phyloP scores from a whole-genome alignment of 495 filamentous ascomycete genomes.

The Tuber magnatum region DNA sequence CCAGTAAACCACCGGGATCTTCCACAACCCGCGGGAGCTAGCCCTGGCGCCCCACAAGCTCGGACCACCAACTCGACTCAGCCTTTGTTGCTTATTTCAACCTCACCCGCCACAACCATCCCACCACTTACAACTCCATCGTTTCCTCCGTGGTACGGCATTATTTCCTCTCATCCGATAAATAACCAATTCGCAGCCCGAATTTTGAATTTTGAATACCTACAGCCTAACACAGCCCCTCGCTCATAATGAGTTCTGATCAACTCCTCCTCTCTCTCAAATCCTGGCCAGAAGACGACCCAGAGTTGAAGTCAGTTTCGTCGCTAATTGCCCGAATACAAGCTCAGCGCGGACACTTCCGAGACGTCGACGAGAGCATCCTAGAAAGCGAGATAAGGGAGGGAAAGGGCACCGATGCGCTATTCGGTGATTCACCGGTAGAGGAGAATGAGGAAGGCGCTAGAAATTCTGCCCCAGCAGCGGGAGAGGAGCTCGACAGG shows the following conservation, averaged over 20 bases:
- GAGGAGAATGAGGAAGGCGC: conserved; percentile 35
- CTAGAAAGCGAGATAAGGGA: conserved; percentile 36
- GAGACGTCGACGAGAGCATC: conserved; percentile 41
- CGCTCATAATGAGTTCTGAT: conserved; percentile 17
- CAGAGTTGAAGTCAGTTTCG: conserved; percentile 56
- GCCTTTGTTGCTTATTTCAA: neutral
- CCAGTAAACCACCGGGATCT: neutral
- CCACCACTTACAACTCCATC: neutral
- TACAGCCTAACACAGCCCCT: conserved; percentile 21
- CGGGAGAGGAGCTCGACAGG: conserved; percentile 24
- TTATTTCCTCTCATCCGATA: neutral
- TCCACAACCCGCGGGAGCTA: neutral
- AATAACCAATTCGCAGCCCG: neutral
- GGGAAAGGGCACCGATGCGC: conserved; percentile 30
- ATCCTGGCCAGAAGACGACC: conserved; percentile 51
- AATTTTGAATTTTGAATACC: neutral
- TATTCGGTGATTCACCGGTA: conserved; percentile 28
- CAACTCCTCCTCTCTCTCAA: conserved; percentile 54
- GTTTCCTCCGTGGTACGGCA: neutral
- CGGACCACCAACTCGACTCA: neutral
- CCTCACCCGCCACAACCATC: neutral
- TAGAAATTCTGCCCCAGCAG: conserved; percentile 31
- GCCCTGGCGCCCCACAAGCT: neutral
- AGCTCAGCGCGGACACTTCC: conserved; percentile 65
- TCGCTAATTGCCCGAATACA: conserved; percentile 70